Conservation (phyloP, 23 red algal genomes). For the Gracilaria caudata region DNA sequence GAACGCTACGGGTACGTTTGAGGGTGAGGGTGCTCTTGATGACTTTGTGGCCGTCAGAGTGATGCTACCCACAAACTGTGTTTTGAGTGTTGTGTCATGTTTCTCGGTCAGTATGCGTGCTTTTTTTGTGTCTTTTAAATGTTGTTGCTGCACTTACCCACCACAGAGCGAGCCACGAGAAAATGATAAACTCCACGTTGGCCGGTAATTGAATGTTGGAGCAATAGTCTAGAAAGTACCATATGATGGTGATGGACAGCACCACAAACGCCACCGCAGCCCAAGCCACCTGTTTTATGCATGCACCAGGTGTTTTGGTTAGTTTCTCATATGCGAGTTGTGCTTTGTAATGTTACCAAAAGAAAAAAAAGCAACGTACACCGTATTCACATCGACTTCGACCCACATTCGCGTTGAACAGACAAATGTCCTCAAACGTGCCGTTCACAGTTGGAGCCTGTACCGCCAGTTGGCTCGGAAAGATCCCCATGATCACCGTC, state of each 20-base stretch:
- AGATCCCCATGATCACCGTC: constrained; percentile 44
- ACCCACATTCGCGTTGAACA: constrained; percentile 53
- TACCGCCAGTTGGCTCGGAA: constrained; percentile 39
- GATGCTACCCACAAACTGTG: constrained; percentile 60
- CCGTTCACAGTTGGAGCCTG: constrained; percentile 20
- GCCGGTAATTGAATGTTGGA: constrained; percentile 45
- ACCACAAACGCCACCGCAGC: constrained; percentile 46
- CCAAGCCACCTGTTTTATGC: constrained; percentile 40
- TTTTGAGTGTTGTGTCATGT: too few relatives aligned
- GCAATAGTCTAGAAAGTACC: constrained; percentile 65
- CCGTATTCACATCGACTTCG: constrained; percentile 52
- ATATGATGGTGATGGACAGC: constrained; percentile 55
- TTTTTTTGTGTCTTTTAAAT: background rate
- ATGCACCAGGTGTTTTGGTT: too few relatives aligned
- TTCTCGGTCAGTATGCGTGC: background rate
- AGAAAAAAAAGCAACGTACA: constrained; percentile 14
- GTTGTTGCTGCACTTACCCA: constrained; percentile 31
- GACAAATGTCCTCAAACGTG: constrained; percentile 27
- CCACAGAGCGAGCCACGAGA: constrained; percentile 62
- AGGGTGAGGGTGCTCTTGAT: constrained; percentile 33
- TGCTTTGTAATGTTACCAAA: too few relatives aligned
- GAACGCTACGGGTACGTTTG: constrained; percentile 57
- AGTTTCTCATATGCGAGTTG: too few relatives aligned
- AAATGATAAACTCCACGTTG: constrained; percentile 59
- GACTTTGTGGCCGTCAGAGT: constrained; percentile 41